Percentiles rank a stretch among this genome's conserved stretches.
Evolutionary conservation across 768 basidiomycete genomes (phyloP).

Genomic region (Rhodosporidiobolus odoratus): DNA sequence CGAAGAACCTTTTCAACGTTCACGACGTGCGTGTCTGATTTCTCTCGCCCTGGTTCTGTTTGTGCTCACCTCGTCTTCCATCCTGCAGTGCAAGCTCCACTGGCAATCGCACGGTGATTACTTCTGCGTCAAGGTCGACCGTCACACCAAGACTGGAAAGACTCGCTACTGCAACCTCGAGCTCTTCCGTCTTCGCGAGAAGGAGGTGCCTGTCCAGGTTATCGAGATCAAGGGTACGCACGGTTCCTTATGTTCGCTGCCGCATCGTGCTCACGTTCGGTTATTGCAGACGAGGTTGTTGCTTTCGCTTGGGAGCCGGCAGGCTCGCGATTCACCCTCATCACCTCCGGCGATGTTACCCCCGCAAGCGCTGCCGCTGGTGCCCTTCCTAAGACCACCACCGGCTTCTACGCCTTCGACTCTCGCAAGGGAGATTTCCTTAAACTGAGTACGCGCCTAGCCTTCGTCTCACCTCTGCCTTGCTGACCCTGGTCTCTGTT

Average conservation of each 20-base stretch:
- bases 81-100: conserved; percentile 79
- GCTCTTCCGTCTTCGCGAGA: conserved; percentile 94
- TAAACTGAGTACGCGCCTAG: conserved; percentile 59
- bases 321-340: conserved; percentile 90
- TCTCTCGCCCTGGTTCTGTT: background rate
- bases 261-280: background rate
- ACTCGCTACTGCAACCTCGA: conserved; percentile 97
- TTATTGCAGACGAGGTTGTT: conserved; percentile 69
- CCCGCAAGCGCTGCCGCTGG: conserved; percentile 81
- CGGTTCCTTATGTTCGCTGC: background rate
- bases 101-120: conserved; percentile 99
- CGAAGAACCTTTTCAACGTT: conserved; percentile 97
- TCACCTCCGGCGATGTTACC: conserved; percentile 89
- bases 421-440: conserved; percentile 87
- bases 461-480: background rate
- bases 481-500: background rate
- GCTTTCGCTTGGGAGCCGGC: conserved; percentile 99
- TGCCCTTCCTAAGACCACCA: conserved; percentile 89
- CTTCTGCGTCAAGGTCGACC: conserved; percentile 97
- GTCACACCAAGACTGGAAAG: conserved; percentile 97
- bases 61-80: background rate
- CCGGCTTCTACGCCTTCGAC: conserved; percentile 93
- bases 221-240: conserved; percentile 84
- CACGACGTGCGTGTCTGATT: conserved; percentile 64
- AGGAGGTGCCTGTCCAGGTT: conserved; percentile 94